A percentile compares a stretch with the other conserved stretches of the same genome.
Conservation (phyloP, 768 basidiomycete species). For the Leccinum sublutescens region DNA sequence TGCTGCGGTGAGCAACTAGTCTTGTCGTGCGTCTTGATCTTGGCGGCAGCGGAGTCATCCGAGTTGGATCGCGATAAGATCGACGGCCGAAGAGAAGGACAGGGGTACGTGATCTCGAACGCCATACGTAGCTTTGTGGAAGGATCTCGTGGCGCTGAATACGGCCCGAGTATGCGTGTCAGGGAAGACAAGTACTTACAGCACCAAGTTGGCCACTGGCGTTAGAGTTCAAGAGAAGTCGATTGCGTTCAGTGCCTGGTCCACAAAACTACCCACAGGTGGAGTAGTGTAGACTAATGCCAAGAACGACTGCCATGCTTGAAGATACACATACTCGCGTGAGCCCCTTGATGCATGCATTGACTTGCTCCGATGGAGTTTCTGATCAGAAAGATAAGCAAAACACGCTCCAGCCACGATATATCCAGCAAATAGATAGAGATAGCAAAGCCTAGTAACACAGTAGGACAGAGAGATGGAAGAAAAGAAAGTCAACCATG, state of each 20-base stretch:
- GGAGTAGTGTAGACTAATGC: slow-evolving; percentile 4
- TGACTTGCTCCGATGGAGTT: slow-evolving; percentile 2
- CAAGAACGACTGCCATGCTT: neutral
- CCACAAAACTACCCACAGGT: slow-evolving; percentile 1
- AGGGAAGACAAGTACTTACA: neutral
- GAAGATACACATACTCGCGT: neutral
- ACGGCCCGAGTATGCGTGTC: neutral
- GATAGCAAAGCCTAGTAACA: slow-evolving; percentile 14
- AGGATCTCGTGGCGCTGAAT: neutral
- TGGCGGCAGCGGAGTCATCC: neutral
- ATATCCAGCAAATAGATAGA: slow-evolving; percentile 25
- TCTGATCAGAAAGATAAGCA: slow-evolving; percentile 10
- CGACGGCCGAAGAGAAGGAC: neutral
- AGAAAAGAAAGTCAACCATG: slow-evolving; percentile 7
- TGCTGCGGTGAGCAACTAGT: neutral
- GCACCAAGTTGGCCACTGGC: slow-evolving; percentile 1
- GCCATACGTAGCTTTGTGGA: neutral
- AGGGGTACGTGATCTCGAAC: neutral
- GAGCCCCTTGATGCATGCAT: slow-evolving; percentile 10
- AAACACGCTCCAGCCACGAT: slow-evolving; percentile 14
- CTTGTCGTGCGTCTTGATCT: neutral
- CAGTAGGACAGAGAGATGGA: slow-evolving; percentile 8
- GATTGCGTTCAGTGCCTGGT: slow-evolving; percentile 12
- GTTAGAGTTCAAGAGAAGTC: slow-evolving; percentile 4
- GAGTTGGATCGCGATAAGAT: slow-evolving; percentile 9